Base-by-base conservation (phyloP, 495 filamentous ascomycete genomes). In the Thozetella sp. region DNA sequence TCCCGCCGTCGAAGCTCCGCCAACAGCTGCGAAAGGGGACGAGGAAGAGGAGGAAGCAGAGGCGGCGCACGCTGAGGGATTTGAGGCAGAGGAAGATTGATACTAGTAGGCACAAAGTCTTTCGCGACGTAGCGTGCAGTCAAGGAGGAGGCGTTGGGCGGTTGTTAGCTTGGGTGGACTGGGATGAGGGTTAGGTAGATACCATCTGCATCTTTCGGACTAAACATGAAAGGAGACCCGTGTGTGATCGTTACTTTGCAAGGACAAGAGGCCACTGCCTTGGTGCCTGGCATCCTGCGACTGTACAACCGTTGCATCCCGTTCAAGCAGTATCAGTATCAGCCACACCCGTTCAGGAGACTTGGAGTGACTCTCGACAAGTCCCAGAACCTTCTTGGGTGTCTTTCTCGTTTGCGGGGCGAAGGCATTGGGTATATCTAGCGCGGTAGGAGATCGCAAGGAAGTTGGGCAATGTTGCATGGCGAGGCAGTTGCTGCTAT, bases 1-100 rank as follows among this genome's bases (percentile, higher is more conserved):
- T 13, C 53, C 67, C 2, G 57, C 55, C 15, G 63, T 60, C 37
- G 50, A 55, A 51, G 25, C 24, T 0, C 46, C 62, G 34, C 57
- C 51, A 25, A 51, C 67, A 30, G 61, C 67, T 1, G 60, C 46
- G 25, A 64, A 63, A 3, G 72, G 69, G 12, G 80, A 67, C 34
- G 80, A 82, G 23, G 79, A 71, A n/a, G 66, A 66, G 25, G 60
- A 60, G n/a, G 72, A 70, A 55, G 67, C 65, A 53, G 62, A 67
- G 62, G 64, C 67, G 37, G 75, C 65, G 25, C 73, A 80, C 50
- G 55, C 37, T 25, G 66, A 73, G 37, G 70, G 70, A 4, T 73
- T 71, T 56, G 70, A 73, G 61, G 69, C 60, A 17, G 71, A 69
- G 60, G 70, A 72, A 56, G 66, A 61, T 24, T 67, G 25, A 63